Conservation (phyloP, 306 rosid species). For the Cucurbita maxima region DNA sequence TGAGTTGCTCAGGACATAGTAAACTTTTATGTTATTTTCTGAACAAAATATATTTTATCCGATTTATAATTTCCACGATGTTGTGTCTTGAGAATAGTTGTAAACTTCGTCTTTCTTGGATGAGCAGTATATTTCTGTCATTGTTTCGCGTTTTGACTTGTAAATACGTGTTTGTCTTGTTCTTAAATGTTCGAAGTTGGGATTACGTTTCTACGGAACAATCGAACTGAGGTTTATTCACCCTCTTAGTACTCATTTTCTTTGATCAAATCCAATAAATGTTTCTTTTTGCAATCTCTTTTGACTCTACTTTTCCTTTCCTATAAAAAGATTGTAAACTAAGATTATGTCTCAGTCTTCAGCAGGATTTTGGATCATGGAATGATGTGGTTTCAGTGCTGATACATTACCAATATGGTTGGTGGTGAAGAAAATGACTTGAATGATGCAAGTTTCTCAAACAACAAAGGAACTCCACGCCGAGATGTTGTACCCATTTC, state of each 20-base stretch:
- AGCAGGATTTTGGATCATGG: background rate
- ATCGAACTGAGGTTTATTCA: background rate
- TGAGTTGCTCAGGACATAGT: background rate
- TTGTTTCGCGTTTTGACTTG: background rate
- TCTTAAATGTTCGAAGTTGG: background rate
- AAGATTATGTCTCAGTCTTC: background rate
- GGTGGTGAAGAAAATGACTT: conserved; percentile 7
- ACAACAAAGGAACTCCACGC: background rate
- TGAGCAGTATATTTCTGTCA: background rate
- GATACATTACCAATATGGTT: background rate
- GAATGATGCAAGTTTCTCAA: background rate
- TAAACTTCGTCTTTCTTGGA: background rate
- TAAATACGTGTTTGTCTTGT: background rate
- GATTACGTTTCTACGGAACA: background rate
- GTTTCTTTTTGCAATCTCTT: background rate
- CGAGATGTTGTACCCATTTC: conserved; percentile 1
- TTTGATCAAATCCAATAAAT: background rate
- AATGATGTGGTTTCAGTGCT: background rate
- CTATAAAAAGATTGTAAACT: background rate
- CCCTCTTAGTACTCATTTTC: background rate
- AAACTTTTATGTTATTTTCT: background rate
- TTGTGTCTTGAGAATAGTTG: background rate
- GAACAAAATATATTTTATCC: background rate
- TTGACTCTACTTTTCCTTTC: background rate
- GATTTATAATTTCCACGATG: background rate